Conservation (phyloP, 305 asterid species). For the Fraxinus greggii region DNA sequence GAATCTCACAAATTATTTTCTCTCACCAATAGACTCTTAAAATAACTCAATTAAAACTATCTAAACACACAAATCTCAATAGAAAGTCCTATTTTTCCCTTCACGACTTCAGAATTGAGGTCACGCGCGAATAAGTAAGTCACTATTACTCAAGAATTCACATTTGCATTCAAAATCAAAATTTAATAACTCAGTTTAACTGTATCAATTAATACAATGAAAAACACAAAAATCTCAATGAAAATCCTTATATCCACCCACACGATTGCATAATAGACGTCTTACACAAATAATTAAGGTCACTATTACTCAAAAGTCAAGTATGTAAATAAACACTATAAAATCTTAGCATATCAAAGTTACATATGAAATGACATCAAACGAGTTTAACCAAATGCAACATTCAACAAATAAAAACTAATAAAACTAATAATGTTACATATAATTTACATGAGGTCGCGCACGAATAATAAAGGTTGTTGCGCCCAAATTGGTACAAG, state of each 20-base stretch:
- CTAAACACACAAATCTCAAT: neutral
- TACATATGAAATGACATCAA: neutral
- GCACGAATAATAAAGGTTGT: neutral
- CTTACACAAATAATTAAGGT: neutral
- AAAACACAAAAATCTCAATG: neutral
- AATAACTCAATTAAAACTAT: neutral
- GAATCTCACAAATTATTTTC: neutral
- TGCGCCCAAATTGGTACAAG: no score
- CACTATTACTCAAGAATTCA: no score
- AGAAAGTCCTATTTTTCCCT: neutral
- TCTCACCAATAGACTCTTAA: neutral
- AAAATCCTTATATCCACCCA: neutral
- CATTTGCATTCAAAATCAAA: no score
- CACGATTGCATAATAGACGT: neutral
- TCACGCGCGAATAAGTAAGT: no score
- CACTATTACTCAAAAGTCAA: neutral
- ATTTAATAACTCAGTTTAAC: no score
- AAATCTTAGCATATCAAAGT: neutral
- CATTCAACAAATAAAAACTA: neutral
- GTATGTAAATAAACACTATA: neutral
- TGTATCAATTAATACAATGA: neutral
- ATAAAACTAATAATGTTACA: neutral
- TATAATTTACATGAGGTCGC: neutral
- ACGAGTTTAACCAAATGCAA: neutral
- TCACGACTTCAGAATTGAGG: neutral